Evolutionary conservation across 495 filamentous ascomycete species (phyloP), one percentile per base, ranked within the genome.

Genomic region (Xylaria acuta): DNA sequence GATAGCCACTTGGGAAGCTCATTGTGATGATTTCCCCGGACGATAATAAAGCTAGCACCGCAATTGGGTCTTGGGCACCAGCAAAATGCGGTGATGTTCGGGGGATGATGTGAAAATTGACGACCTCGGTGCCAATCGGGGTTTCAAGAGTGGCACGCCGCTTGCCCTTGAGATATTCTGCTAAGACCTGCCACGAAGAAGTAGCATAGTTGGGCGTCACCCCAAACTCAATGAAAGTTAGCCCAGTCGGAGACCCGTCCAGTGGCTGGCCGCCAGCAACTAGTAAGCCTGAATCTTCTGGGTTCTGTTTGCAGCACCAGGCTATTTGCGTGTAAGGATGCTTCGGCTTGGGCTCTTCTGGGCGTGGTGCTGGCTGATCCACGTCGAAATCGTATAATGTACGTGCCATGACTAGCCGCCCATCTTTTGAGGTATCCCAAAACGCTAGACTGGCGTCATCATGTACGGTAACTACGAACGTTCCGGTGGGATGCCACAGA

Each of bases 401-500:
- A 73, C 97, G 84, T 14, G 94, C 94, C 84, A 94, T 88, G 18
- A 99, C 84, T 38, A 96, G 85, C 56, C 94, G 90, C 11, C 94
- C 96, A 77, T 98, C 97, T 74, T 94, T 97, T 3, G 92, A 83
- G 32, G 64, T 68, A 83, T 98, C 97, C 97, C 97, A 99, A 64
- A 98, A 89, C 0, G 95, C 96, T 41, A 99, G 77, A 71, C 91
- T 95, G 4, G 91, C 91, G 78, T 98, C 95, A 72, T 98, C 95
- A 75, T 98, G 92, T 14, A 92, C 91, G 0, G 93, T 97, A 66
- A 95, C 79, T 49, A 98, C 81, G 75, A 98, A 99, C 0, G 92
- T 96, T 0, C 96, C 96, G 34, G 94, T 97, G 1, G 96, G 96
- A 82, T 99, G 96, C 96, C 96, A 99, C 45, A 94, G 75, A 0